Evolutionary conservation across 1,139 yeast genomes (phyloP), one percentile per base, ranked within the genome.

Genomic region (Debaryomyces udenii): DNA sequence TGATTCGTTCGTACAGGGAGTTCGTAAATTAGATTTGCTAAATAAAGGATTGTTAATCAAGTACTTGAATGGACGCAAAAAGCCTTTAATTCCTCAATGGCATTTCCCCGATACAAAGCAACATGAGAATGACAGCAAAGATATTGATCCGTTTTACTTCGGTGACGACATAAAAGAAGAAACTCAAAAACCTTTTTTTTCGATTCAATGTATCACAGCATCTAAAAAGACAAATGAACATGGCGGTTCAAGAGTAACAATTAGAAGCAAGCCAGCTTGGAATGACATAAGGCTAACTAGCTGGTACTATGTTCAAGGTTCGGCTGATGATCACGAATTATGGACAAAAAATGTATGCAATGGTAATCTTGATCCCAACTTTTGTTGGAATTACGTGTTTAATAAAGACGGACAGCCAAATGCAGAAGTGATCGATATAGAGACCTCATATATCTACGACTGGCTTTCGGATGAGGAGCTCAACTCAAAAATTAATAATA

Each of bases 281-380:
- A 35, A 32, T 15, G 37, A 40, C 3, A 26, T 34, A 22, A 38
- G 36, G 11, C 16, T 27, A 3, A 47, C 50, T 5, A 39, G 57
- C 2, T 65, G 68, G 62, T 55, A 59, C 22, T 90, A 90, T 56
- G 84, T 89, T 2, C 96, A 88, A 61, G 96, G 96, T 1, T 90
- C 96, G 0, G 96, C 94, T 0, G 97, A 90, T 60, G 96, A 90
- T 54, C 96, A 90, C 57, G 96, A 90, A 53, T 67, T 84, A 18
- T 90, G 96, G 97, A 61, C 74, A 0, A 57, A 65, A 4, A 71
- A 61, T 2, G 40, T 68, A 1, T 62, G 69, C 35, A 41, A 51
- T 1, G 72, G 72, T 3, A 50, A 72, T 0, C 59, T 89, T 18
- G 74, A 71, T 1, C 80, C 93, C 0, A 51, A 56, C 1, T 40